Percentiles rank a stretch among this genome's conserved stretches.
phyloP scores from a whole-genome alignment of 2,329 filamentous ascomycete species.

The Penicillium griseofulvum region DNA sequence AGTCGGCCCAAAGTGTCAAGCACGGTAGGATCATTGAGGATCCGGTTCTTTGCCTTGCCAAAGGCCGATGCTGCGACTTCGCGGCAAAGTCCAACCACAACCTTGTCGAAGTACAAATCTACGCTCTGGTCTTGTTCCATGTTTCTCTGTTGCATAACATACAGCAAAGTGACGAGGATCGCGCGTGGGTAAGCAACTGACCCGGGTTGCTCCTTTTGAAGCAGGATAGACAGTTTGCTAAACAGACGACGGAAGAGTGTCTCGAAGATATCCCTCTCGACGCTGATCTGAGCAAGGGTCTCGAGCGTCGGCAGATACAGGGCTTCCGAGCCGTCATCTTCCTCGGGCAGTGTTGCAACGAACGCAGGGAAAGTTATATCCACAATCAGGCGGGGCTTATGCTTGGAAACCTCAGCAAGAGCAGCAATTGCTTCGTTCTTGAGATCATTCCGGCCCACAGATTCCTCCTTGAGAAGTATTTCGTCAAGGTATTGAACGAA shows the following conservation, averaged over 20 bases:
- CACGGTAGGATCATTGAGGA: constrained; percentile 51
- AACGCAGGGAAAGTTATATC: constrained; percentile 66
- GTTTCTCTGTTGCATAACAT: constrained; percentile 56
- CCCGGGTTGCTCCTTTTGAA: constrained; percentile 48
- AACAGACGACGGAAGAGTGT: constrained; percentile 62
- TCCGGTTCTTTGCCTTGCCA: constrained; percentile 34
- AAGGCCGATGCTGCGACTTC: constrained; percentile 39
- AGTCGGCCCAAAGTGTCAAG: constrained; percentile 62
- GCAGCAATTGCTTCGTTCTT: constrained; percentile 58
- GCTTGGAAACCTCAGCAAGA: constrained; percentile 60
- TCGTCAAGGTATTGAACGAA: constrained; percentile 59
- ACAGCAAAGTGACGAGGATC: constrained; percentile 60
- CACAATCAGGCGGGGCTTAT: constrained; percentile 61
- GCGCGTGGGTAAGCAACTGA: constrained; percentile 57
- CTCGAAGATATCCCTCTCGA: constrained; percentile 62
- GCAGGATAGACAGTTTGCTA: constrained; percentile 59
- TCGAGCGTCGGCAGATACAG: constrained; percentile 59
- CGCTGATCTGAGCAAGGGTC: constrained; percentile 62
- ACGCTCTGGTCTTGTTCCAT: constrained; percentile 44
- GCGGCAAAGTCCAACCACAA: constrained; percentile 47
- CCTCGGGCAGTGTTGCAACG: constrained; percentile 62
- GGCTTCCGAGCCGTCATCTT: constrained; percentile 46
- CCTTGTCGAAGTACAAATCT: constrained; percentile 50
- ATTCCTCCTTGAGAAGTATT: constrained; percentile 59
- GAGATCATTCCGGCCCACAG: constrained; percentile 55